These are phyloP conservation scores for Cantharellus anzutake DNA, from an alignment of 768 basidiomycete genomes.

Conservation along the genomic window DNA sequence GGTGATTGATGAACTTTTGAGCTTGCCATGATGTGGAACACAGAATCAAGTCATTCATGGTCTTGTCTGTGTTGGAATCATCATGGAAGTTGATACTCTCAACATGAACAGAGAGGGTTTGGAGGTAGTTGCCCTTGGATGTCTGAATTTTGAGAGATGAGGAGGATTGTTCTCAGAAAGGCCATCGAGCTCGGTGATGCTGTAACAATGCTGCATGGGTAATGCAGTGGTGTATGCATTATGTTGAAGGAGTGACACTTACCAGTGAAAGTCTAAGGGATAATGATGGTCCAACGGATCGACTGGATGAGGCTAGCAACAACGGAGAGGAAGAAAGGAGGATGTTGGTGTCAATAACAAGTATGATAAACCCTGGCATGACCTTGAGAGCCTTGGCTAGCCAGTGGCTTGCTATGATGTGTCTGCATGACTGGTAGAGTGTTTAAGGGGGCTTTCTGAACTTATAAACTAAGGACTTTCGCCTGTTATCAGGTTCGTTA, in stretches of 20 bases:
- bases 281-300: conserved; percentile 65
- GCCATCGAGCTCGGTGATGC: conserved; percentile 93
- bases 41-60: conserved; percentile 90
- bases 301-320: conserved; percentile 63
- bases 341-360: conserved; percentile 92
- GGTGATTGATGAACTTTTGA: conserved; percentile 65
- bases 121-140: conserved; percentile 82
- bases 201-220: conserved; percentile 16
- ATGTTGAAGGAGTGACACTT: conserved; percentile 9
- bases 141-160: conserved; percentile 85
- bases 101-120: conserved; percentile 61
- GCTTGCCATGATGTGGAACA: conserved; percentile 86
- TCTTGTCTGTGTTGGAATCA: conserved; percentile 36
- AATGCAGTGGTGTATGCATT: neutral
- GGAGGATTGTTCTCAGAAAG: conserved; percentile 39
- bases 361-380: conserved; percentile 69
- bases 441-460: no score
- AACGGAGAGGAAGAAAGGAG: conserved; percentile 62
- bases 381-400: conserved; percentile 40
- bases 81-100: conserved; percentile 57
- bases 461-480: no score
- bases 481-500: no score
- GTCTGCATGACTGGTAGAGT: no score
- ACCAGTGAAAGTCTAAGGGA: conserved; percentile 95
- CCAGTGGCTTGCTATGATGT: no score